These are phyloP conservation scores for Penicillium pancosmium DNA, from an alignment of 495 filamentous ascomycete species.

Conservation along the genomic window DNA sequence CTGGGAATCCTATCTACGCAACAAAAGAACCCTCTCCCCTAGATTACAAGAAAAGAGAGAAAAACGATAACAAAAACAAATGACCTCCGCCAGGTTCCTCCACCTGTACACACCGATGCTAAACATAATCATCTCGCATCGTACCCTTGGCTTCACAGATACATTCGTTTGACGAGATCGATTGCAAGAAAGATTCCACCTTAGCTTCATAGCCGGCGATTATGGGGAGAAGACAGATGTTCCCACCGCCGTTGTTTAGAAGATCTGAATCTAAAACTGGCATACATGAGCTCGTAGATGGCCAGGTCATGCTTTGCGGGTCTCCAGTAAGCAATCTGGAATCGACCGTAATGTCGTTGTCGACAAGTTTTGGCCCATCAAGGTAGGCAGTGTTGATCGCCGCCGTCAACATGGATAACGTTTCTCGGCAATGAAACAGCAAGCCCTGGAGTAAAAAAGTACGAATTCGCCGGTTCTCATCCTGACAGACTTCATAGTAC, in stretches of 20 bases:
- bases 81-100: not conserved
- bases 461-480: slow-evolving; percentile 40
- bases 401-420: slow-evolving; percentile 30
- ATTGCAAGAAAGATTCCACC: slow-evolving; percentile 37
- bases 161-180: slow-evolving; percentile 33
- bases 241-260: slow-evolving; percentile 9
- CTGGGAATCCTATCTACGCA: slow-evolving; percentile 10
- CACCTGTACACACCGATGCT: slow-evolving; percentile 6
- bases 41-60: slow-evolving; percentile 2
- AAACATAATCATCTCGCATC: slow-evolving; percentile 12
- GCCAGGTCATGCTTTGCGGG: slow-evolving; percentile 11
- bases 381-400: slow-evolving; percentile 18
- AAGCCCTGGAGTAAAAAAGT: slow-evolving; percentile 35
- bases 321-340: slow-evolving; percentile 11
- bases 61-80: not conserved
- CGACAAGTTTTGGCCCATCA: slow-evolving; percentile 16
- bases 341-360: slow-evolving; percentile 12
- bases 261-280: slow-evolving; percentile 14
- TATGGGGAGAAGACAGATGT: slow-evolving; percentile 36
- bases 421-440: slow-evolving; percentile 35
- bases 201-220: slow-evolving; percentile 39
- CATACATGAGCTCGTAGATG: slow-evolving; percentile 3
- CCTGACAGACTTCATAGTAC: slow-evolving; percentile 41
- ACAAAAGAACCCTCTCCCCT: slow-evolving; percentile 6
- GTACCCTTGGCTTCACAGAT: slow-evolving; percentile 30